Evolutionary conservation across 192 early-diverging fungal species (phyloP).

Genomic region (Linnemannia elongata): DNA sequence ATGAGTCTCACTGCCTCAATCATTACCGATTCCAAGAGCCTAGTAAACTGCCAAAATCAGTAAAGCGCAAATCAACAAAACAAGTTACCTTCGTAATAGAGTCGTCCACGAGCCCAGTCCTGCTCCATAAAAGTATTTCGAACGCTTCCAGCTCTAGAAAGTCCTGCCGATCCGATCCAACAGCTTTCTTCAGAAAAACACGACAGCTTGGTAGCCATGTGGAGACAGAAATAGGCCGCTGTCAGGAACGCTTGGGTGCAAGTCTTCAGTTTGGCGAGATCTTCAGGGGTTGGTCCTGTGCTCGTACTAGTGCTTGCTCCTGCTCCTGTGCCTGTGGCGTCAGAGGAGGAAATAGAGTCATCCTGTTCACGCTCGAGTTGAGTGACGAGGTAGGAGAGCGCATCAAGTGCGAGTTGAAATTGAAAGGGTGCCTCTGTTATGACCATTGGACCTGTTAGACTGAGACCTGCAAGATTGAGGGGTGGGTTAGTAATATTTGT

Average conservation of each 20-base stretch:
- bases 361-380: conserved; percentile 10
- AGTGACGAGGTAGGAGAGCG: conserved; percentile 4
- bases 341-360: not conserved
- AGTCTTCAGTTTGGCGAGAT: conserved; percentile 9
- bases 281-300: not conserved
- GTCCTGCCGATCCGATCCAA: conserved; percentile 19
- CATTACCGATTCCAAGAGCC: not conserved
- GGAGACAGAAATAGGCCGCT: conserved; percentile 20
- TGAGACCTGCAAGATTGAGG: not conserved
- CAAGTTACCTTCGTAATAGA: conserved; percentile 28
- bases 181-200: conserved; percentile 19
- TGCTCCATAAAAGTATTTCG: conserved; percentile 16
- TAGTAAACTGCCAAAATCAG: not conserved
- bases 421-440: not conserved
- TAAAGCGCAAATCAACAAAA: not conserved
- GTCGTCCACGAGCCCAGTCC: conserved; percentile 23
- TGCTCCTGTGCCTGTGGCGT: not conserved
- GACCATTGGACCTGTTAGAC: not conserved
- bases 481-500: not conserved
- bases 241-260: conserved; percentile 14
- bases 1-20: no score
- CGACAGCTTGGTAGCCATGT: conserved; percentile 14
- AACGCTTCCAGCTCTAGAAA: not conserved
- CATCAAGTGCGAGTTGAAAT: conserved; percentile 17
- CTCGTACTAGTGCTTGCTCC: not conserved